Percentiles rank a stretch among this genome's conserved stretches.
Evolutionary conservation across 2,329 filamentous ascomycete species (phyloP).

Genomic region (Helotiales sp.): DNA sequence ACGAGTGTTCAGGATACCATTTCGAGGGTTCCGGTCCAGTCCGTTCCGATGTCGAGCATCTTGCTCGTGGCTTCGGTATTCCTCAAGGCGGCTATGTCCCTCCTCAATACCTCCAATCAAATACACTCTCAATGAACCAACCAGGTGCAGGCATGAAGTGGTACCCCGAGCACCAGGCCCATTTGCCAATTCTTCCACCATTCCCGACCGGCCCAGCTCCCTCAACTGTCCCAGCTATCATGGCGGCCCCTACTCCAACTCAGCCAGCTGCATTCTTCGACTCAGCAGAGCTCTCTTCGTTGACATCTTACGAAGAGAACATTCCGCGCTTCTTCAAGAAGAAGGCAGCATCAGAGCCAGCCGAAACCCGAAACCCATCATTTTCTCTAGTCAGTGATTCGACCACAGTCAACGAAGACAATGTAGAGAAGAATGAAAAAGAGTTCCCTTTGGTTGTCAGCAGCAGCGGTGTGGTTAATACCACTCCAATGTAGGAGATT

Average conservation of each 20-base stretch:
- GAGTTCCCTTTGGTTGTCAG: slow-evolving; percentile 20
- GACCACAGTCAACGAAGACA: not conserved
- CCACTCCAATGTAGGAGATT: slow-evolving; percentile 11
- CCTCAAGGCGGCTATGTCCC: slow-evolving; percentile 21
- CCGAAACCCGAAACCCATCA: not conserved
- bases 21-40: not conserved
- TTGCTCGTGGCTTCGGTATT: slow-evolving; percentile 22
- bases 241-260: not conserved
- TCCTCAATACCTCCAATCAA: slow-evolving; percentile 11
- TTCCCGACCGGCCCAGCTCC: slow-evolving; percentile 3
- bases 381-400: not conserved
- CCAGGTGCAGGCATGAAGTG: slow-evolving; percentile 34
- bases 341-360: slow-evolving; percentile 23
- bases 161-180: slow-evolving; percentile 21
- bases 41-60: slow-evolving; percentile 14
- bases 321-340: slow-evolving; percentile 9
- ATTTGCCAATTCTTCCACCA: slow-evolving; percentile 10
- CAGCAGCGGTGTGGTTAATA: slow-evolving; percentile 6
- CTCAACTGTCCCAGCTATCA: not conserved
- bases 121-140: slow-evolving; percentile 22
- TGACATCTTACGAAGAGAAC: not conserved
- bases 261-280: not conserved
- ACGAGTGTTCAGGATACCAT: not conserved
- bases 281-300: not conserved
- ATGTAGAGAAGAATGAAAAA: slow-evolving; percentile 1